Percentiles rank a stretch among this genome's conserved stretches.
Evolutionary conservation across 2,329 filamentous ascomycete genomes (phyloP).

Genomic region (Paracorniculantispora psalliotae): DNA sequence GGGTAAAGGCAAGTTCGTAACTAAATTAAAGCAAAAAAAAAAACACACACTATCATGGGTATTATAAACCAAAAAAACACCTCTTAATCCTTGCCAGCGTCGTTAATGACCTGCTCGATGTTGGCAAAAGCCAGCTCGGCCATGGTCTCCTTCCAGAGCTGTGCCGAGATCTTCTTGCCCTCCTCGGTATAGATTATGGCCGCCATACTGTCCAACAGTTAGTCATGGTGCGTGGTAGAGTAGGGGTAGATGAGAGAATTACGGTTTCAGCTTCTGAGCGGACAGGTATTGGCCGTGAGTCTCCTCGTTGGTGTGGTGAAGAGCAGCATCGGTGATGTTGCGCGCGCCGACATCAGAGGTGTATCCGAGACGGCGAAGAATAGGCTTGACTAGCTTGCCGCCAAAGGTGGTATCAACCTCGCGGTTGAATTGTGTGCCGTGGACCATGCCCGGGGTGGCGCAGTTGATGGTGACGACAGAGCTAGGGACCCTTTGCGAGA

Average conservation of each 20-base stretch:
- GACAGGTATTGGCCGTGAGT: slow-evolving; percentile 13
- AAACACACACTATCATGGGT: no score
- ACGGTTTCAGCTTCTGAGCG: slow-evolving; percentile 13
- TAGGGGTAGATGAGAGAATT: not conserved
- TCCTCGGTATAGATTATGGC: slow-evolving; percentile 14
- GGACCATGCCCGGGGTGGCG: slow-evolving; percentile 18
- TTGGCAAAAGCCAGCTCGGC: slow-evolving; percentile 17
- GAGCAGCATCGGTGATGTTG: slow-evolving; percentile 9
- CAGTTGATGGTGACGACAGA: slow-evolving; percentile 20
- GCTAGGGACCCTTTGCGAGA: slow-evolving; percentile 22
- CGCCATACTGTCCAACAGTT: slow-evolving; percentile 6
- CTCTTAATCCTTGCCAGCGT: not conserved
- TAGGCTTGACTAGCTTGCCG: slow-evolving; percentile 9
- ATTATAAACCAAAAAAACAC: no score
- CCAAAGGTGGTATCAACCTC: slow-evolving; percentile 12
- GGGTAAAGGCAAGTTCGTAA: no score
- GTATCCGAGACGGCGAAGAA: slow-evolving; percentile 6
- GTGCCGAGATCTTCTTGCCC: slow-evolving; percentile 8
- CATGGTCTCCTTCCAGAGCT: slow-evolving; percentile 18
- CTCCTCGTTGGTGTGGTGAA: slow-evolving; percentile 1
- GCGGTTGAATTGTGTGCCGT: slow-evolving; percentile 16
- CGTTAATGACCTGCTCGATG: slow-evolving; percentile 1
- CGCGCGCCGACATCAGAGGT: slow-evolving; percentile 10
- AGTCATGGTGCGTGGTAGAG: not conserved
- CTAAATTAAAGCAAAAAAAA: no score